Conservation (phyloP, 306 rosid species). For the Fragaria nilgerrensis region DNA sequence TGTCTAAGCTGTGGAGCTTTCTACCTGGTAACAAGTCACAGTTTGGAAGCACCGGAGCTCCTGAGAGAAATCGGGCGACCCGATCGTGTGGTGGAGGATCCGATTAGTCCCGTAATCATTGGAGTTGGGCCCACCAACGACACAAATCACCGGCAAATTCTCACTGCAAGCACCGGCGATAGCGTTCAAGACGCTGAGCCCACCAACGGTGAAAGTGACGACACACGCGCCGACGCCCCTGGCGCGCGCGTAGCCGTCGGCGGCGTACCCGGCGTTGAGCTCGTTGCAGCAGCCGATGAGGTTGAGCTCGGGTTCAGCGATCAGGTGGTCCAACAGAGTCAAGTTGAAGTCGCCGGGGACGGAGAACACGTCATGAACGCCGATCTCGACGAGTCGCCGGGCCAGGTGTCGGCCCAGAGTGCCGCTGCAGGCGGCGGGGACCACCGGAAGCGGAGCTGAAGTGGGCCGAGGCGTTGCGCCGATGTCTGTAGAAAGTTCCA, state of each 20-base stretch:
- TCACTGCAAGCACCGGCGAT: slow-evolving; percentile 91
- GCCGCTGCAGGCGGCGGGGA: slow-evolving; percentile 30
- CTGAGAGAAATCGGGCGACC: slow-evolving; percentile 72
- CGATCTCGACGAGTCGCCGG: slow-evolving; percentile 63
- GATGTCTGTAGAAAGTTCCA: slow-evolving; percentile 36
- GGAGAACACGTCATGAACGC: slow-evolving; percentile 66
- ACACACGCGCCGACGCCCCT: slow-evolving; percentile 81
- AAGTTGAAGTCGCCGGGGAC: slow-evolving; percentile 91
- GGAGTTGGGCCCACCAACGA: slow-evolving; percentile 82
- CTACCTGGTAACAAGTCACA: slow-evolving; percentile 74
- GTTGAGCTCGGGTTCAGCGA: slow-evolving; percentile 69
- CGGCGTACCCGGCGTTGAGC: slow-evolving; percentile 88
- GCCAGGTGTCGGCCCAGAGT: slow-evolving; percentile 71
- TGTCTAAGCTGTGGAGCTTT: background rate
- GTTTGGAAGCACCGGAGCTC: slow-evolving; percentile 76
- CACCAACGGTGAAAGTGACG: slow-evolving; percentile 91
- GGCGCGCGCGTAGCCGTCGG: slow-evolving; percentile 85
- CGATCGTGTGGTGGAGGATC: slow-evolving; percentile 84
- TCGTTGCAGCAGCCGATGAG: slow-evolving; percentile 88
- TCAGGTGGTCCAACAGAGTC: slow-evolving; percentile 70
- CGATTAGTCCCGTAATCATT: slow-evolving; percentile 80
- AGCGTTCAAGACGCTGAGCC: slow-evolving; percentile 80
- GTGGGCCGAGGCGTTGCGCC: slow-evolving; percentile 27
- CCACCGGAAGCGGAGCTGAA: slow-evolving; percentile 24
- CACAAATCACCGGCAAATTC: slow-evolving; percentile 73